Conservation (phyloP, 2,329 filamentous ascomycete genomes). For the Camillea tinctor region DNA sequence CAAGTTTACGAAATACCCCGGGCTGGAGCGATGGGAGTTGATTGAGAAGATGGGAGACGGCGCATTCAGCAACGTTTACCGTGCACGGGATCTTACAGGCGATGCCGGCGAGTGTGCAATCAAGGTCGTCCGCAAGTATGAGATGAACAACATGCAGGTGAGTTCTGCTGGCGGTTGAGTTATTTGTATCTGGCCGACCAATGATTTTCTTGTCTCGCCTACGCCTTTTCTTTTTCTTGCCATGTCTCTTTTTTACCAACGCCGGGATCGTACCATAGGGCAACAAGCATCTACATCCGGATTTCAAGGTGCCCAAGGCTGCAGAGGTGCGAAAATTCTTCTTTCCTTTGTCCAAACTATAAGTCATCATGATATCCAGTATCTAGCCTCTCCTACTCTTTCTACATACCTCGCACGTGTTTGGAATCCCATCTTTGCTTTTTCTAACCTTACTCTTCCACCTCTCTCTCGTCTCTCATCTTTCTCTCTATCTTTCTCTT, state of each 20-base stretch:
- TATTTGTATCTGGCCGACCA: slow-evolving; percentile 25
- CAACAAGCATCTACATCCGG: slow-evolving; percentile 90
- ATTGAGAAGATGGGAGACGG: slow-evolving; percentile 98
- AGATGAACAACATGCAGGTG: slow-evolving; percentile 99
- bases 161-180: slow-evolving; percentile 46
- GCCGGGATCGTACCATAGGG: slow-evolving; percentile 60
- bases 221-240: slow-evolving; percentile 24
- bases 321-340: slow-evolving; percentile 81
- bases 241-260: slow-evolving; percentile 51
- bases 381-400: slow-evolving; percentile 23
- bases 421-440: too few species aligned
- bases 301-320: slow-evolving; percentile 91
- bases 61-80: slow-evolving; percentile 98
- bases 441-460: too few species aligned
- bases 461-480: too few species aligned
- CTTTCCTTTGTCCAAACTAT: slow-evolving; percentile 33
- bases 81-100: slow-evolving; percentile 73
- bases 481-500: slow-evolving; percentile 23
- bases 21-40: slow-evolving; percentile 80
- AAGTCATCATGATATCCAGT: slow-evolving; percentile 6
- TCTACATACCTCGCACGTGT: slow-evolving; percentile 13
- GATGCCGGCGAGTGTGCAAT: slow-evolving; percentile 83
- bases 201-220: slow-evolving; percentile 33
- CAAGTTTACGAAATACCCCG: slow-evolving; percentile 84
- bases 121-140: slow-evolving; percentile 97